These are phyloP conservation scores for Cynanchum wilfordii DNA, from an alignment of 257 asterid genomes.

Conservation along the genomic window DNA sequence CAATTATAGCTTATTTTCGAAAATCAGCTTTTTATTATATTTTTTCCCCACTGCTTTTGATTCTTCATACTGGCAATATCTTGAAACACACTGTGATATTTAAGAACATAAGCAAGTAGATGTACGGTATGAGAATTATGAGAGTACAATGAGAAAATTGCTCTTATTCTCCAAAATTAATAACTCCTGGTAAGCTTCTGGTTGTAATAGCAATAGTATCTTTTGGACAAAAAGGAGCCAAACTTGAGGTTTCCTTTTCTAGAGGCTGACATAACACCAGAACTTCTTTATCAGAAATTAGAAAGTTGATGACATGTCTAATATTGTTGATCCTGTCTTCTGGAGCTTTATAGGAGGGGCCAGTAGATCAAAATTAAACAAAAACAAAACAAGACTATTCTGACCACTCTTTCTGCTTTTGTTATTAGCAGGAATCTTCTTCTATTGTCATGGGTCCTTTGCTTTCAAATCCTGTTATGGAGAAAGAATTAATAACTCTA, in stretches of 20 bases:
- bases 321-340: neutral
- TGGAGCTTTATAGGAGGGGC: neutral
- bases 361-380: neutral
- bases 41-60: neutral
- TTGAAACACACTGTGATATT: neutral
- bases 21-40: too few relatives aligned
- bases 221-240: neutral
- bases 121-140: neutral
- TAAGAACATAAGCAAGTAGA: neutral
- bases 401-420: neutral
- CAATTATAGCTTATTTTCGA: too few relatives aligned
- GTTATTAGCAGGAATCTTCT: slow-evolving; percentile 43
- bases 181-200: neutral
- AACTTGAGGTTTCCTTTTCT: neutral
- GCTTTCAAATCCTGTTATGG: slow-evolving; percentile 47
- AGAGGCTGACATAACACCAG: neutral
- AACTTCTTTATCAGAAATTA: neutral
- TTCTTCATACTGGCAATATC: neutral
- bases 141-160: neutral
- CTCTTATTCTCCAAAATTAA: neutral
- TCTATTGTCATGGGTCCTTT: slow-evolving; percentile 50
- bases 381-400: neutral
- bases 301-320: neutral
- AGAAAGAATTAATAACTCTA: slow-evolving; percentile 53
- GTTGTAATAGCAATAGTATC: neutral